Percentiles rank a stretch among this genome's conserved stretches.
These are phyloP conservation scores for Leishmania major DNA, from an alignment of 208 protist genomes.

Conservation along the genomic window DNA sequence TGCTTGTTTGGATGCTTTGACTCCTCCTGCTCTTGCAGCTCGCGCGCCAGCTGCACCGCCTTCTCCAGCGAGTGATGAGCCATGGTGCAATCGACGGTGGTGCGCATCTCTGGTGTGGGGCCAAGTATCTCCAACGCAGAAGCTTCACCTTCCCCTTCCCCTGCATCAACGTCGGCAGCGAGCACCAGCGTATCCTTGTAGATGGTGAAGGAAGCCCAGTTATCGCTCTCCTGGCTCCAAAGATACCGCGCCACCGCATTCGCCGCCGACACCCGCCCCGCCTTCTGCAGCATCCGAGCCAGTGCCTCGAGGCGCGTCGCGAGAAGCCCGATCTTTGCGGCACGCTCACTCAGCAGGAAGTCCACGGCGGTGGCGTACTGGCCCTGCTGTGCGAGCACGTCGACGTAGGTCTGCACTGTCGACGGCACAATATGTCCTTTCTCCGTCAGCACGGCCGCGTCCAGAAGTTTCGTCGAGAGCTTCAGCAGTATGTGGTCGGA, in stretches of 20 bases:
- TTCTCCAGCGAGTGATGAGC: slow-evolving; percentile 48
- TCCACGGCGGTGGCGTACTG: slow-evolving; percentile 54
- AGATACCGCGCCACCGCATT: slow-evolving; percentile 66
- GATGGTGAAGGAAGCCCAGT: slow-evolving; percentile 71
- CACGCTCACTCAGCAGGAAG: slow-evolving; percentile 64
- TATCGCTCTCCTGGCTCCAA: slow-evolving; percentile 71
- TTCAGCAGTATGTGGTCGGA: slow-evolving; percentile 74
- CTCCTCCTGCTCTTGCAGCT: slow-evolving; percentile 37
- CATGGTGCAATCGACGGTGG: slow-evolving; percentile 39
- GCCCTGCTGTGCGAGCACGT: slow-evolving; percentile 75
- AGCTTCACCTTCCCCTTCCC: neutral
- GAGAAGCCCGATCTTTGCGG: slow-evolving; percentile 66
- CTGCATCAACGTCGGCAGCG: neutral
- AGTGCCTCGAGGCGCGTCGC: slow-evolving; percentile 80
- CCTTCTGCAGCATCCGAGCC: slow-evolving; percentile 38
- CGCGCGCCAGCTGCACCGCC: slow-evolving; percentile 52
- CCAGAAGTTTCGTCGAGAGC: slow-evolving; percentile 71
- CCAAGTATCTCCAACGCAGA: slow-evolving; percentile 26
- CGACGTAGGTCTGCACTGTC: slow-evolving; percentile 77
- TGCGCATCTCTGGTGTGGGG: slow-evolving; percentile 31
- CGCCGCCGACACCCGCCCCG: slow-evolving; percentile 44
- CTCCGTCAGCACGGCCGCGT: slow-evolving; percentile 61
- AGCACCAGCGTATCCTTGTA: slow-evolving; percentile 66
- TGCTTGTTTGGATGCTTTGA: slow-evolving; percentile 36
- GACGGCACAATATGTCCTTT: slow-evolving; percentile 59